Evolutionary conservation across 192 early-diverging fungal species (phyloP), one percentile per base, ranked within the genome.

Genomic region (Podochytrium sp.): DNA sequence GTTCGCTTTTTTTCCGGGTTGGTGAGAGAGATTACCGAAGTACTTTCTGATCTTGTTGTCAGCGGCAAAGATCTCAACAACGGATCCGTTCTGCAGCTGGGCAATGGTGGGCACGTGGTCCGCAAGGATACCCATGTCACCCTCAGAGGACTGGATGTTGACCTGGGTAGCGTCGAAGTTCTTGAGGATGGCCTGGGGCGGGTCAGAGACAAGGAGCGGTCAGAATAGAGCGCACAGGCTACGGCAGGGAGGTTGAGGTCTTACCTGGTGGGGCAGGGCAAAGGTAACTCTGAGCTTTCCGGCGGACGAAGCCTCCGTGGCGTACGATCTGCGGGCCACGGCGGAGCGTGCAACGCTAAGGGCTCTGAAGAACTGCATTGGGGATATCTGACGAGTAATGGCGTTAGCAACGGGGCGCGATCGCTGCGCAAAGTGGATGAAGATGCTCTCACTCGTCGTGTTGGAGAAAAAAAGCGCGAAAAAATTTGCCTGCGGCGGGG

Each of bases 71-170:
- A 97, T 81, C 82, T 95, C 94, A 50, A 99, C 72, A 40, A 94
- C 84, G 52, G 94, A 92, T 47, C 96, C 93, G 82, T 92, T 92
- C 33, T 60, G 60, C 50, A 99, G 90, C 88, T 99, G 92, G 80
- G 96, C 94, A 64, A 99, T 92, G 39, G 91, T 93, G n/a, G 95
- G 93, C 41, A 99, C 94, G 89, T 99, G 97, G 86, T 94, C 92
- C 71, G 95, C 95, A 25, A 99, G 89, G 71, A 99, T 92, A 95
- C 97, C 97, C 89, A 99, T 93, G 79, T 96, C 95, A 60, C 97
- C 97, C 27, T 93, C 93, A 42, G 91, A 90, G 25, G 94, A 92
- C 34, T 93, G 86, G 74, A 99, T 80, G 86, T 99, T 97, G 70
- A 99, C 94, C 82, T 98, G 96, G 59, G 89, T 86, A 56, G 94